Conservation (phyloP, 2,329 filamentous ascomycete species). For the Trichoderma sp. region DNA sequence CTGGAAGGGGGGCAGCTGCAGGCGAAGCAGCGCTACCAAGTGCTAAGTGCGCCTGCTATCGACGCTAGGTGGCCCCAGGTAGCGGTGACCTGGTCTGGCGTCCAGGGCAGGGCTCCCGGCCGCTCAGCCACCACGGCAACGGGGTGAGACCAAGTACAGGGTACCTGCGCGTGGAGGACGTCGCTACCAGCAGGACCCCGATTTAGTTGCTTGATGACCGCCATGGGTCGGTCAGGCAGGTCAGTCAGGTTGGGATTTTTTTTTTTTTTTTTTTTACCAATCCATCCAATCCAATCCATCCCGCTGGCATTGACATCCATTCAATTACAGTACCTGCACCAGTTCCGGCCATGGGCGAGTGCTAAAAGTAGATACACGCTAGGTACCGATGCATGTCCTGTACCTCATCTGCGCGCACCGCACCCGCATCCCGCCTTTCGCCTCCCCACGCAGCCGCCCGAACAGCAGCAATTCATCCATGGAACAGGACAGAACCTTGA, state of each 20-base stretch:
- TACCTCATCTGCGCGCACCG: not conserved
- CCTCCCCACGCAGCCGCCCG: slow-evolving; percentile 12
- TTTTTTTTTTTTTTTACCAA: not conserved
- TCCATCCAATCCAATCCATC: not conserved
- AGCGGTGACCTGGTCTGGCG: slow-evolving; percentile 14
- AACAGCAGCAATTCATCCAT: not conserved
- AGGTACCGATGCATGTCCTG: not conserved
- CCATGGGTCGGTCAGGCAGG: not conserved
- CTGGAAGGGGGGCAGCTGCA: slow-evolving; percentile 12
- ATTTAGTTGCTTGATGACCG: not conserved
- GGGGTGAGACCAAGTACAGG: slow-evolving; percentile 13
- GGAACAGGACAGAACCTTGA: not conserved
- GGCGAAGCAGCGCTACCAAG: slow-evolving; percentile 16
- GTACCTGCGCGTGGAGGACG: not conserved
- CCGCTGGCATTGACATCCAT: not conserved
- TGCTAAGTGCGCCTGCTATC: slow-evolving; percentile 14
- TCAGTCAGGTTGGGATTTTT: not conserved
- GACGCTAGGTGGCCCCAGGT: slow-evolving; percentile 9
- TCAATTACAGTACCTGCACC: not conserved
- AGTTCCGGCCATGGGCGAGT: not conserved
- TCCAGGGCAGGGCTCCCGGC: slow-evolving; percentile 8
- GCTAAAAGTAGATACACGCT: slow-evolving; percentile 9
- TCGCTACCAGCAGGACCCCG: not conserved
- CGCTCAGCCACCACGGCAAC: slow-evolving; percentile 19
- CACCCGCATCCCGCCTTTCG: not conserved